A percentile compares a stretch with the other conserved stretches of the same genome.
These are phyloP conservation scores for Hortaea werneckii DNA, from an alignment of 2,329 filamentous ascomycete genomes.

Conservation along the genomic window DNA sequence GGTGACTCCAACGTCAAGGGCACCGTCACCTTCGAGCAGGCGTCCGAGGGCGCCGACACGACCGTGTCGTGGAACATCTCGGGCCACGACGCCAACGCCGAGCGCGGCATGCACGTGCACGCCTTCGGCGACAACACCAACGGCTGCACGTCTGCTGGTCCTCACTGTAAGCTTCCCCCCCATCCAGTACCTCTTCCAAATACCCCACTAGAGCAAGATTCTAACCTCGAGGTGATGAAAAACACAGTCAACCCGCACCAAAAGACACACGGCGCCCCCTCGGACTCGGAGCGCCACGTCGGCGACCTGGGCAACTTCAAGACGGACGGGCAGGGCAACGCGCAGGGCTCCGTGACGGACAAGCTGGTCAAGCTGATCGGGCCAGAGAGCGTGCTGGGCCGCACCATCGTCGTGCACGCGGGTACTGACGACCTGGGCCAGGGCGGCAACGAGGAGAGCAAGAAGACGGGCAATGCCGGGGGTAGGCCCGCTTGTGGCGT, in stretches of 20 bases:
- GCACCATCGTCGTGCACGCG: slow-evolving; percentile 86
- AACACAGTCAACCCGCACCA: slow-evolving; percentile 78
- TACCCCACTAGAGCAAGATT: neutral
- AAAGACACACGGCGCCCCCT: slow-evolving; percentile 85
- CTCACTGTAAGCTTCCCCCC: slow-evolving; percentile 67
- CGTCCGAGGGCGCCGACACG: slow-evolving; percentile 68
- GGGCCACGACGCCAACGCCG: slow-evolving; percentile 86
- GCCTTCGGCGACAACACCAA: slow-evolving; percentile 99
- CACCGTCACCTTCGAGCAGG: slow-evolving; percentile 92
- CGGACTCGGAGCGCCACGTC: slow-evolving; percentile 79
- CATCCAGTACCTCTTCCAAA: neutral
- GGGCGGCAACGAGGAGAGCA: slow-evolving; percentile 84
- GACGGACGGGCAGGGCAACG: slow-evolving; percentile 86
- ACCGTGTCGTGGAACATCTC: slow-evolving; percentile 86
- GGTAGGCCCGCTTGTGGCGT: slow-evolving; percentile 80
- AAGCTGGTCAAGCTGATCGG: slow-evolving; percentile 90
- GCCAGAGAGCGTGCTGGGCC: slow-evolving; percentile 86
- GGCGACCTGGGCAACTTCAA: slow-evolving; percentile 96
- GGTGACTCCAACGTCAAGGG: slow-evolving; percentile 94
- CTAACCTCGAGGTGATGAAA: neutral
- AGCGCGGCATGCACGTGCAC: slow-evolving; percentile 98
- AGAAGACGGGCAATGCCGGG: slow-evolving; percentile 97
- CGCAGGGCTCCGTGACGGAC: slow-evolving; percentile 71
- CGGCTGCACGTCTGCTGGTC: slow-evolving; percentile 95
- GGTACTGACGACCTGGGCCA: slow-evolving; percentile 96